Evolutionary conservation across 352 stramenopile species (phyloP), one percentile per base, ranked within the genome.

Genomic region (Hyphochytrium catenoides): DNA sequence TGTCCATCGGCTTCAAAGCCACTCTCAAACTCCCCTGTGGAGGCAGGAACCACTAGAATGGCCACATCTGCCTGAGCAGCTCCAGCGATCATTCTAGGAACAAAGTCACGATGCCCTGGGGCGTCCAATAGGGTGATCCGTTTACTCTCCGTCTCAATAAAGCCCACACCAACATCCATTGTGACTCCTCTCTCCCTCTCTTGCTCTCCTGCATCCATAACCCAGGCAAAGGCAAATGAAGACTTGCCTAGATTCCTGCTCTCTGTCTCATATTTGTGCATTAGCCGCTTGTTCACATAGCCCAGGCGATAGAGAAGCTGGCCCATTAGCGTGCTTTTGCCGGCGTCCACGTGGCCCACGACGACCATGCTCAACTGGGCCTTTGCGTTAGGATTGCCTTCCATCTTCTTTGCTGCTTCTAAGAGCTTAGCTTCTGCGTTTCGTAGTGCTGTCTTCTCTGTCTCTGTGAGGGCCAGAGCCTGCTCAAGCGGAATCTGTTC

Each of bases 51-150:
- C 1, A 97, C 86, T 21, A 97, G 53, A 29, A 97, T 49, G 2
- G 74, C 78, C 8, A 83, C 73, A 34, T 93, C 79, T 14, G 76
- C 78, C 30, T 85, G 78, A 26, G 72, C 75, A 1, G 86, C 79
- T 3, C 85, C 84, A 2, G 74, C 75, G 50, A 98, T 97, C 83
- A 96, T 96, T 48, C 92, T 91, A 3, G 83, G 81, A 26, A 98
- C 88, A 41, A 96, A 97, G 44, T 97, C 90, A 14, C 65, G 62
- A 44, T 98, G 90, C 0, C 90, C 90, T 3, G 90, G 90, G 4
- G 90, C 87, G 54, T 98, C 90, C 20, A 97, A 56, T 12, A 97
- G 51, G 12, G 85, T 93, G 41, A 95, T 67, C 39, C 91, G 68
- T 51, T 85, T 90, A 19, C 57, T 74, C 7, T 56, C 27, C 4